Conservation (phyloP, 805 yeast species). For the Groenewaldozyma tartarivorans region DNA sequence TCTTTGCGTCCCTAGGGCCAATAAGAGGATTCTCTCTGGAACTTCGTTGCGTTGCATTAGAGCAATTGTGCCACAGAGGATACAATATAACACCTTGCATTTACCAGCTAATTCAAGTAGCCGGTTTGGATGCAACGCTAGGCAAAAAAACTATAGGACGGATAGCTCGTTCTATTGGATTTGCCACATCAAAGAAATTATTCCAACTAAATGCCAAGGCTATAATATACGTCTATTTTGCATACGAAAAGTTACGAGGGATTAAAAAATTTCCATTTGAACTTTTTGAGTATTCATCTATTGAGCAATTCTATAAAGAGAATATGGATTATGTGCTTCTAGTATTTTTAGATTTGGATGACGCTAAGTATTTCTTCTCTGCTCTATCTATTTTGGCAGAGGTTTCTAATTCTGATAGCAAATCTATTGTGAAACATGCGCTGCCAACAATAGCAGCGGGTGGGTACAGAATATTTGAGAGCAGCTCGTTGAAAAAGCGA, state of each 20-base stretch:
- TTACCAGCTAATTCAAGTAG: neutral
- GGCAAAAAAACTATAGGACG: neutral
- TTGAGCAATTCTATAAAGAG: neutral
- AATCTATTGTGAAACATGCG: neutral
- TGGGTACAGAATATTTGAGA: too few relatives aligned
- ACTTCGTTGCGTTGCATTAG: neutral
- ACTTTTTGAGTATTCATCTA: neutral
- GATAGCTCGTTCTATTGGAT: neutral
- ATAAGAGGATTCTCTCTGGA: neutral
- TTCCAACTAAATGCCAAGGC: neutral
- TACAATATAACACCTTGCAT: neutral
- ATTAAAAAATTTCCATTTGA: neutral
- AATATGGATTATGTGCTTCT: too few relatives aligned
- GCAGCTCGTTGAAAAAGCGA: too few relatives aligned
- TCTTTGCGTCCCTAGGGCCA: neutral
- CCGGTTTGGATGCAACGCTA: neutral
- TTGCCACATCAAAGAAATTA: neutral
- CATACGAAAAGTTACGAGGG: neutral
- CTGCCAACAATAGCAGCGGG: too few relatives aligned
- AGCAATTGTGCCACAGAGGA: neutral
- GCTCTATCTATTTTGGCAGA: neutral
- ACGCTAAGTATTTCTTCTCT: neutral
- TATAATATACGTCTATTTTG: neutral
- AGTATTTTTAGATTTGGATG: neutral
- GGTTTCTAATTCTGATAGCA: neutral